Evolutionary conservation across 306 rosid genomes (phyloP).

Genomic region (Datisca glomerata): DNA sequence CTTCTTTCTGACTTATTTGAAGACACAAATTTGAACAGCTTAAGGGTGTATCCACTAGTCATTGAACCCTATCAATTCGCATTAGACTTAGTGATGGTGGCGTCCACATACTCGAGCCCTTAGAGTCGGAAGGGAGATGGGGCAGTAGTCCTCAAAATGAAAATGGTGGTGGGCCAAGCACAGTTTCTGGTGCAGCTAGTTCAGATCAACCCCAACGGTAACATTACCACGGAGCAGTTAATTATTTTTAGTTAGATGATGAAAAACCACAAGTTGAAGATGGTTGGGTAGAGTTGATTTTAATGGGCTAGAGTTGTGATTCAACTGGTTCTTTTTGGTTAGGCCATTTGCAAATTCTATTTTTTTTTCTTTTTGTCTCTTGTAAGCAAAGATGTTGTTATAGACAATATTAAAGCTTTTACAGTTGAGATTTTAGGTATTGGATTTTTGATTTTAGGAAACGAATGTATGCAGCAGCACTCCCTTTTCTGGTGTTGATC

Average conservation of each 20-base stretch:
- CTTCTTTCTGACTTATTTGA: slow-evolving; percentile 6
- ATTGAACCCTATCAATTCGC: slow-evolving; percentile 91
- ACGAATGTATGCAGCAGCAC: too few relatives aligned
- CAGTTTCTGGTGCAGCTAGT: slow-evolving; percentile 42
- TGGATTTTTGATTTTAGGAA: too few relatives aligned
- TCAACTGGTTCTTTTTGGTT: too few relatives aligned
- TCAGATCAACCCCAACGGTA: slow-evolving; percentile 83
- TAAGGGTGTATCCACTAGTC: slow-evolving; percentile 66
- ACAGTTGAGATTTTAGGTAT: too few relatives aligned
- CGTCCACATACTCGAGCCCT: slow-evolving; percentile 83
- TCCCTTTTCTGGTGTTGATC: too few relatives aligned
- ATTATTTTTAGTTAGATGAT: slow-evolving; percentile 18
- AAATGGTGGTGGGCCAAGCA: slow-evolving; percentile 89
- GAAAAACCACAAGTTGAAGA: not conserved
- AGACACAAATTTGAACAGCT: slow-evolving; percentile 33
- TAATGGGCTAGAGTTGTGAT: not conserved
- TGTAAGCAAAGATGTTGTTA: too few relatives aligned
- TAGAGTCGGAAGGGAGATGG: slow-evolving; percentile 93
- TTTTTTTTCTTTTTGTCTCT: too few relatives aligned
- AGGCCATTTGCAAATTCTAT: too few relatives aligned
- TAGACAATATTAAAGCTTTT: too few relatives aligned
- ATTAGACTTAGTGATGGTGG: slow-evolving; percentile 83
- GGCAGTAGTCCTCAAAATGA: slow-evolving; percentile 81
- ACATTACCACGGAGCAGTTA: slow-evolving; percentile 14
- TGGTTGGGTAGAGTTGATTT: not conserved